These are phyloP conservation scores for Rosa rugosa DNA, from an alignment of 306 rosid species.

Conservation along the genomic window DNA sequence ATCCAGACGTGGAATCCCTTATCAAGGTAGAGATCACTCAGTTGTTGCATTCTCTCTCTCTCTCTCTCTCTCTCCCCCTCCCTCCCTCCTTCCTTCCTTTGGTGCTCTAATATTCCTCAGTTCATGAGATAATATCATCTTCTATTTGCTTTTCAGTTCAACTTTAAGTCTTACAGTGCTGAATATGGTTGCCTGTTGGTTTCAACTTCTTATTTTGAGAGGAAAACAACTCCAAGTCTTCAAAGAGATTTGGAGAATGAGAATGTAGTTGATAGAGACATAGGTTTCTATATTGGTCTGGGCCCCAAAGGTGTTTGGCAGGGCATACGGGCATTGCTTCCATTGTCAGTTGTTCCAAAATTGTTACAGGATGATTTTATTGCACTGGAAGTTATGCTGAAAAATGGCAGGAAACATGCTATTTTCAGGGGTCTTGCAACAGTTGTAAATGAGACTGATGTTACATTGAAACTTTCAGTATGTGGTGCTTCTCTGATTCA, in stretches of 20 bases:
- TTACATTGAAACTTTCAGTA: slow-evolving; percentile 54
- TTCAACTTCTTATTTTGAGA: slow-evolving; percentile 84
- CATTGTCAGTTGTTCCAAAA: slow-evolving; percentile 77
- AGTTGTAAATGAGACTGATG: slow-evolving; percentile 79
- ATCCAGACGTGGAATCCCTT: slow-evolving; percentile 94
- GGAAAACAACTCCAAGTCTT: slow-evolving; percentile 60
- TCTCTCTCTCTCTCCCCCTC: not conserved
- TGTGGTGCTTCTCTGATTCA: slow-evolving; percentile 44
- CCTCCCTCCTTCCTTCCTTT: not conserved
- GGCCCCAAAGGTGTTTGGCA: slow-evolving; percentile 64
- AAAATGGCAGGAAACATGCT: slow-evolving; percentile 91
- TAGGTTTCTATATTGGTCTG: slow-evolving; percentile 85
- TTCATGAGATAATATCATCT: slow-evolving; percentile 5
- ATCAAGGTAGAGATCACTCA: slow-evolving; percentile 55
- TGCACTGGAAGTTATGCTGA: slow-evolving; percentile 86
- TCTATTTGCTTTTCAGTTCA: slow-evolving; percentile 64
- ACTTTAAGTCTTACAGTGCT: slow-evolving; percentile 77
- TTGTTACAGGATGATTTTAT: slow-evolving; percentile 59
- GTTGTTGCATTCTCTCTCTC: not conserved
- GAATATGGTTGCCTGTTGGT: slow-evolving; percentile 58
- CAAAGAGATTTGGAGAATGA: slow-evolving; percentile 55
- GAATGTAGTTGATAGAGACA: slow-evolving; percentile 51
- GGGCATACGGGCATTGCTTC: slow-evolving; percentile 83
- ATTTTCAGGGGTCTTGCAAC: slow-evolving; percentile 86
- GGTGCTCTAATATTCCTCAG: slow-evolving; percentile 9